Conservation (phyloP, 1,284 basidiomycete genomes). For the Apiotrichum montevideense region DNA sequence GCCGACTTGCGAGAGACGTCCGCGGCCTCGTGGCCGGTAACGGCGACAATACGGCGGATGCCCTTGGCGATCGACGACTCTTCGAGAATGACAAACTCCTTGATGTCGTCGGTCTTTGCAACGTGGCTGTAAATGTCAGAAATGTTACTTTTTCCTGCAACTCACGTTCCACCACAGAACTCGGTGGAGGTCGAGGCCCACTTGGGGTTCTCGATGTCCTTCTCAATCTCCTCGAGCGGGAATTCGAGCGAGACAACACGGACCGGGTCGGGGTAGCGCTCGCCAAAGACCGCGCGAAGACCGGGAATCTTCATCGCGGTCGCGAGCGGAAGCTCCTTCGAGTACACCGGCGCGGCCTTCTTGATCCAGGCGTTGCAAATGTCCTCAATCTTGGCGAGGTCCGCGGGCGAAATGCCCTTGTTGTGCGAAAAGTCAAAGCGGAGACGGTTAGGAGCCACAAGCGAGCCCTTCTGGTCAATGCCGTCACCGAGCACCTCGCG, state of each 20-base stretch:
- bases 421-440: conserved; percentile 99
- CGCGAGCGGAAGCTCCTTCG: conserved; percentile 78
- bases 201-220: conserved; percentile 78
- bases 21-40: conserved; percentile 89
- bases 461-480: conserved; percentile 95
- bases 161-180: conserved; percentile 1
- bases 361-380: conserved; percentile 85
- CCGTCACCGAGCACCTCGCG: conserved; percentile 93
- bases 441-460: conserved; percentile 90
- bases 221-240: conserved; percentile 75
- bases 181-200: conserved; percentile 84
- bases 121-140: conserved; percentile 61
- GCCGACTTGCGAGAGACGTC: conserved; percentile 69
- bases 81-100: conserved; percentile 87
- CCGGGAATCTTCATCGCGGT: conserved; percentile 84
- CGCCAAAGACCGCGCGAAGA: conserved; percentile 92
- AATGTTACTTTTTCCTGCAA: too few species aligned
- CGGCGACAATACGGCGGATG: conserved; percentile 86
- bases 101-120: conserved; percentile 89
- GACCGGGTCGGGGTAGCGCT: conserved; percentile 96
- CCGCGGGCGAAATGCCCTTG: conserved; percentile 65
- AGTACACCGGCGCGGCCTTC: conserved; percentile 79
- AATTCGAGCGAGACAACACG: conserved; percentile 87
- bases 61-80: conserved; percentile 98
- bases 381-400: conserved; percentile 75